Conservation (phyloP, 108 stramenopile species). For the Parietichytrium sp. region DNA sequence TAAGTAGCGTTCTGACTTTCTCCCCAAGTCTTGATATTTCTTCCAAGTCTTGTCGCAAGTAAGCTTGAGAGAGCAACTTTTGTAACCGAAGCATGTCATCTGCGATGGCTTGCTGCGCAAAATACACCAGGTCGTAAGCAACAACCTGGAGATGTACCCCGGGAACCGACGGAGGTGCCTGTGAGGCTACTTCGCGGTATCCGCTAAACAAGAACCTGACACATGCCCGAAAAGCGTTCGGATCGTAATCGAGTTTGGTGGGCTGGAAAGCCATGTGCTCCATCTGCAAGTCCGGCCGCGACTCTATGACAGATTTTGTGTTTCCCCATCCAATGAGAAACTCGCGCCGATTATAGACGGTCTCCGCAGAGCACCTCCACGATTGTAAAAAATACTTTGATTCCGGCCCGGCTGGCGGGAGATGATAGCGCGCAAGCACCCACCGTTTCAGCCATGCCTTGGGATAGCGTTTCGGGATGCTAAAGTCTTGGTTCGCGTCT, state of each 20-base stretch:
- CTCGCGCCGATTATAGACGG: background rate
- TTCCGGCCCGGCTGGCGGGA: background rate
- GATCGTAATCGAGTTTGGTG: background rate
- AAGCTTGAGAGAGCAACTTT: background rate
- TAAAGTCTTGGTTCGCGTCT: background rate
- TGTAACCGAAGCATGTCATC: background rate
- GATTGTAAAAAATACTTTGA: background rate
- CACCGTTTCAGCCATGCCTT: background rate
- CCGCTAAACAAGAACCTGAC: background rate
- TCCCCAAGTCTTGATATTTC: background rate
- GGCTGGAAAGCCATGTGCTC: background rate
- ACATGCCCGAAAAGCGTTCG: background rate
- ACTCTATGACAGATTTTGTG: background rate
- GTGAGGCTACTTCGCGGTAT: background rate
- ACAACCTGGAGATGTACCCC: background rate
- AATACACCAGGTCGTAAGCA: background rate
- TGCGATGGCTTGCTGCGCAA: background rate
- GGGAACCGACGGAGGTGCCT: background rate
- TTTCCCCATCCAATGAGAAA: background rate
- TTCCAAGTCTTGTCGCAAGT: background rate
- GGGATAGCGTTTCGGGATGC: no score
- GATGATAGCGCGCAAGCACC: background rate
- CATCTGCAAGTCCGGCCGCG: background rate
- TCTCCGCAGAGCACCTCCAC: background rate
- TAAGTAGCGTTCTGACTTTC: background rate